phyloP scores from a whole-genome alignment of 2,329 filamentous ascomycete species.

The Teratosphaeria epicoccoides region DNA sequence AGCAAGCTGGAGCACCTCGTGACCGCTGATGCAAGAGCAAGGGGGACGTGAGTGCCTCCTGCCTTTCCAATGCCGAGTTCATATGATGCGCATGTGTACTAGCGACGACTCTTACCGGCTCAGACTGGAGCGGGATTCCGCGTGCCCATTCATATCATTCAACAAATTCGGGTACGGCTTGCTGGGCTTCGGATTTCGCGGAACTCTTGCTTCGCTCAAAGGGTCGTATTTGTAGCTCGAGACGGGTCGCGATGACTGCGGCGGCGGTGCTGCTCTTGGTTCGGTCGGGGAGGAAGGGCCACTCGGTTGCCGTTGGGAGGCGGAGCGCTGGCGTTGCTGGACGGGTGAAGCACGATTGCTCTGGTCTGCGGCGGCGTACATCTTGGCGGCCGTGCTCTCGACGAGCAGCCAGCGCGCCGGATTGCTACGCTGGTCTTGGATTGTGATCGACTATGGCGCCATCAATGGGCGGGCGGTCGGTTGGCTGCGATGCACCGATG shows the following conservation, averaged over 20 bases:
- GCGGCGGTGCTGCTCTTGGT: constrained; percentile 15
- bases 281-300: constrained; percentile 28
- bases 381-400: constrained; percentile 4
- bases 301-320: constrained; percentile 26
- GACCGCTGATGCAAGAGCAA: neutral
- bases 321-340: constrained; percentile 20
- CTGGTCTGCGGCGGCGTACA: constrained; percentile 8
- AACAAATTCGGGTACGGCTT: constrained; percentile 11
- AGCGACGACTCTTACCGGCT: constrained; percentile 8
- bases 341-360: constrained; percentile 25
- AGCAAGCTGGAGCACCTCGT: neutral
- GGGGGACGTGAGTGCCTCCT: neutral
- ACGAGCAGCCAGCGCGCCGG: neutral
- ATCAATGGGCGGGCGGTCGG: neutral
- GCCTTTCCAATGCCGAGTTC: neutral
- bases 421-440: neutral
- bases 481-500: neutral
- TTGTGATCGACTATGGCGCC: neutral
- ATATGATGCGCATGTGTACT: neutral
- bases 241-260: constrained; percentile 30
- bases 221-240: constrained; percentile 40
- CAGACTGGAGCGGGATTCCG: constrained; percentile 9
- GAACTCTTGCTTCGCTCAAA: constrained; percentile 35
- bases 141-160: constrained; percentile 18
- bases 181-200: constrained; percentile 12